These are phyloP conservation scores for Sclerotinia trifoliorum DNA, from an alignment of 2,329 filamentous ascomycete genomes.

Conservation along the genomic window DNA sequence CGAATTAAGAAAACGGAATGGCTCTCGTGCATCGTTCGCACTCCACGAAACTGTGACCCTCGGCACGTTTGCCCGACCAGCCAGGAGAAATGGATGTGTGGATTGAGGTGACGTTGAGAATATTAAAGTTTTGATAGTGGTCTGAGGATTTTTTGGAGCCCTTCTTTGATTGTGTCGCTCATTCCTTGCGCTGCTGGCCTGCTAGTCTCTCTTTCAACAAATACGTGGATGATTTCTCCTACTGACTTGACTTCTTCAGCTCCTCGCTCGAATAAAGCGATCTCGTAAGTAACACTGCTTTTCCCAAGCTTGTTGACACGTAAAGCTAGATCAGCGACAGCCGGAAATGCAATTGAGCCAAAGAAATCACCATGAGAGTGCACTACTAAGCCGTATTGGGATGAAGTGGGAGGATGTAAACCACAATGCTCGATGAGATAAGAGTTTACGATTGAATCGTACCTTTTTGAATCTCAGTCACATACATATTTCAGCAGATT, in stretches of 20 bases:
- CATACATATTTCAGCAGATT: not conserved
- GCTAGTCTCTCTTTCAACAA: slow-evolving; percentile 72
- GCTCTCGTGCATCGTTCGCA: not conserved
- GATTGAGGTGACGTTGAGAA: not conserved
- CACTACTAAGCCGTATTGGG: slow-evolving; percentile 79
- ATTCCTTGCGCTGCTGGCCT: slow-evolving; percentile 67
- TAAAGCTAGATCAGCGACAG: slow-evolving; percentile 75
- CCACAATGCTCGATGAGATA: slow-evolving; percentile 80
- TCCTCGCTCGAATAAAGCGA: slow-evolving; percentile 78
- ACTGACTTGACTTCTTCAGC: slow-evolving; percentile 75
- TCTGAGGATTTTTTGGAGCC: slow-evolving; percentile 56
- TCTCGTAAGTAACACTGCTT: slow-evolving; percentile 86
- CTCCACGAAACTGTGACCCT: not conserved
- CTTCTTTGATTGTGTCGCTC: slow-evolving; percentile 55
- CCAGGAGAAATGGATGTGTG: not conserved
- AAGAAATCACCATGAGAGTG: slow-evolving; percentile 86
- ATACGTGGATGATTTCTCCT: slow-evolving; percentile 83
- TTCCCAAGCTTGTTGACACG: slow-evolving; percentile 81
- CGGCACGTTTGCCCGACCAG: not conserved
- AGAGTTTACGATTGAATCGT: slow-evolving; percentile 86
- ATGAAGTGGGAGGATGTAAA: slow-evolving; percentile 66
- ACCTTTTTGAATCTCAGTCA: slow-evolving; percentile 46
- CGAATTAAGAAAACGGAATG: not conserved
- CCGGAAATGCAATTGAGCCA: slow-evolving; percentile 76
- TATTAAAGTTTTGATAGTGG: slow-evolving; percentile 35